These are phyloP conservation scores for Citrus trifoliata DNA, from an alignment of 345 rosid genomes.

Conservation along the genomic window DNA sequence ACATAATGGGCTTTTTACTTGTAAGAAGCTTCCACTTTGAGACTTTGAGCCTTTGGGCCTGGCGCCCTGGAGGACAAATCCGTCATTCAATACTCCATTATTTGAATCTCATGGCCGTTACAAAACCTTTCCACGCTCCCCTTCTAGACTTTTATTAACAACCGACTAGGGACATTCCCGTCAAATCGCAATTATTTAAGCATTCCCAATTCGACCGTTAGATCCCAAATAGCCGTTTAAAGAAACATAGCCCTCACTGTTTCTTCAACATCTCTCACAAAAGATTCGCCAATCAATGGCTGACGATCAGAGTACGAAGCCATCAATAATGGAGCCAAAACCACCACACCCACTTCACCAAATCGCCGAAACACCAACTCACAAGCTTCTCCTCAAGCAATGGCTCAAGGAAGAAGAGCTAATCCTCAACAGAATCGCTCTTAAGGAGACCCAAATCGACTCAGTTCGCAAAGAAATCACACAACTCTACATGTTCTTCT, in stretches of 20 bases:
- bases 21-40: too few relatives aligned
- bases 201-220: constrained; percentile 26
- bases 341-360: constrained; percentile 79
- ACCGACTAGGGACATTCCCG: background rate
- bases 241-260: constrained; percentile 6
- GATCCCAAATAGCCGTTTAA: constrained; percentile 1
- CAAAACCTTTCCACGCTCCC: background rate
- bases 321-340: constrained; percentile 53
- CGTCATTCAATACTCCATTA: background rate
- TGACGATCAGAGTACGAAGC: constrained; percentile 44
- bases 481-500: constrained; percentile 81
- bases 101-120: constrained; percentile 1
- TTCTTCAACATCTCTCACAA: background rate
- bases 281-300: constrained; percentile 29
- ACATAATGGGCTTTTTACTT: background rate
- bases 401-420: constrained; percentile 96
- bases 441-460: constrained; percentile 85
- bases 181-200: background rate
- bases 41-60: background rate
- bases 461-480: constrained; percentile 68
- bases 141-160: background rate
- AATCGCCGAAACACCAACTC: constrained; percentile 83
- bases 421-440: constrained; percentile 61
- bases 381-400: constrained; percentile 92
- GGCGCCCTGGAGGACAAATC: background rate